A percentile compares a stretch with the other conserved stretches of the same genome.
phyloP scores from a whole-genome alignment of 768 basidiomycete species.

The Rubroboletus pulcherrimus region DNA sequence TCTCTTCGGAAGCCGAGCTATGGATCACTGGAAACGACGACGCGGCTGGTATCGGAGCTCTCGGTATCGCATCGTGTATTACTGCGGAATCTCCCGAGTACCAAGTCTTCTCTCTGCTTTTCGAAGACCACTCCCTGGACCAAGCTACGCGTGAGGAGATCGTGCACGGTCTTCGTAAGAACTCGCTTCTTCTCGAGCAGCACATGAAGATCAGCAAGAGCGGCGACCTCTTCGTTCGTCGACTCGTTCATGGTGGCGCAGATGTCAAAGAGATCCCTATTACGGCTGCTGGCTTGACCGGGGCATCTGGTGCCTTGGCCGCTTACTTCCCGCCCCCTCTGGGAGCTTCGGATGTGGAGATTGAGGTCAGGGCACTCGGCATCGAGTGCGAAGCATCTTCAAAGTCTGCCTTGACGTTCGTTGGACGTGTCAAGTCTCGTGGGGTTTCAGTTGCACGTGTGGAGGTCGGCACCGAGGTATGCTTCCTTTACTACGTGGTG shows the following conservation, averaged over 20 bases:
- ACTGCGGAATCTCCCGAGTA: conserved; percentile 30
- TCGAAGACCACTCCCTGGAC: conserved; percentile 28
- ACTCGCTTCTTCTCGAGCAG: conserved; percentile 25
- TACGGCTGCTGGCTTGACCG: conserved; percentile 13
- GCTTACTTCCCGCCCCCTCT: conserved; percentile 21
- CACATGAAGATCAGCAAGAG: conserved; percentile 27
- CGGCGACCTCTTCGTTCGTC: conserved; percentile 28
- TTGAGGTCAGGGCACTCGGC: conserved; percentile 16
- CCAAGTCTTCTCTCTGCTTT: conserved; percentile 26
- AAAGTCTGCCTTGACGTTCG: conserved; percentile 15
- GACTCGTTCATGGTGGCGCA: conserved; percentile 26
- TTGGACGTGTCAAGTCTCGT: conserved; percentile 17
- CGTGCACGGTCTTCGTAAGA: conserved; percentile 26
- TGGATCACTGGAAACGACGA: conserved; percentile 32
- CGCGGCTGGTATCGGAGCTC: conserved; percentile 28
- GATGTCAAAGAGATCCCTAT: conserved; percentile 17
- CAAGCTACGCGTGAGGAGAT: conserved; percentile 20
- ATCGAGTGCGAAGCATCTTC: conserved; percentile 1
- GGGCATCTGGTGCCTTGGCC: conserved; percentile 8
- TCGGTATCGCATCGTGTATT: conserved; percentile 28
- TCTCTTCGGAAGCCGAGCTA: conserved; percentile 24
- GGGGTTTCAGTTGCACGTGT: conserved; percentile 5
- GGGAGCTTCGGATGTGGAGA: conserved; percentile 17
- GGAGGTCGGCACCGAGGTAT: conserved; percentile 10
- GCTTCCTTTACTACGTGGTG: neutral